phyloP scores from a whole-genome alignment of 257 asterid species.

The Nicotiana obtusifolia region DNA sequence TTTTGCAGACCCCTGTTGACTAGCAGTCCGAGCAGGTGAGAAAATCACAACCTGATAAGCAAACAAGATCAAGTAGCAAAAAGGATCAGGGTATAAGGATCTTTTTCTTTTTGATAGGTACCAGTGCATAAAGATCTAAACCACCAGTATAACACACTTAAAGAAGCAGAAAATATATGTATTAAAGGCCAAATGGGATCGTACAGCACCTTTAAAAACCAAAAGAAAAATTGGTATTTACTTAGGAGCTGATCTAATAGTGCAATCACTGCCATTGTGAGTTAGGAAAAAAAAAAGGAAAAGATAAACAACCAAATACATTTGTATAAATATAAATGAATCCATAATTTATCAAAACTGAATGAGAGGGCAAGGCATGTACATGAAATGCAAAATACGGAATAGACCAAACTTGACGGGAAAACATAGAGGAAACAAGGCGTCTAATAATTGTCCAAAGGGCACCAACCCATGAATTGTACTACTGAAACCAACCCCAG shows the following conservation, averaged over 20 bases:
- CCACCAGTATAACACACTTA: background rate
- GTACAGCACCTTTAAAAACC: background rate
- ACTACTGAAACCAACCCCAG: background rate
- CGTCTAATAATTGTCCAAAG: background rate
- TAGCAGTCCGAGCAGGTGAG: constrained; percentile 96
- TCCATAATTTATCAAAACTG: background rate
- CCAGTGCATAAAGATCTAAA: background rate
- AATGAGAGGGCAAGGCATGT: background rate
- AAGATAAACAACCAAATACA: background rate
- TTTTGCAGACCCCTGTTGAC: constrained; percentile 97
- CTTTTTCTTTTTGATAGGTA: too few species aligned
- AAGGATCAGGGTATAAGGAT: background rate
- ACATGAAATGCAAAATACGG: background rate
- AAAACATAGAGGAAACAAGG: background rate
- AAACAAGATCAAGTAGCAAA: background rate
- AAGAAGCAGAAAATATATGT: background rate
- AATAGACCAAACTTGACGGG: background rate
- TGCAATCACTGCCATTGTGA: background rate
- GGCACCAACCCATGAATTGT: background rate
- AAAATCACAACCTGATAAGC: constrained; percentile 58
- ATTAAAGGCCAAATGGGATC: background rate
- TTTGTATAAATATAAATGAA: background rate
- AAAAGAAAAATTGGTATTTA: background rate
- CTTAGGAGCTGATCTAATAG: background rate
- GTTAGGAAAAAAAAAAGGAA: background rate